phyloP scores from a whole-genome alignment of 1,284 basidiomycete species.

The Moniliella sp. region DNA sequence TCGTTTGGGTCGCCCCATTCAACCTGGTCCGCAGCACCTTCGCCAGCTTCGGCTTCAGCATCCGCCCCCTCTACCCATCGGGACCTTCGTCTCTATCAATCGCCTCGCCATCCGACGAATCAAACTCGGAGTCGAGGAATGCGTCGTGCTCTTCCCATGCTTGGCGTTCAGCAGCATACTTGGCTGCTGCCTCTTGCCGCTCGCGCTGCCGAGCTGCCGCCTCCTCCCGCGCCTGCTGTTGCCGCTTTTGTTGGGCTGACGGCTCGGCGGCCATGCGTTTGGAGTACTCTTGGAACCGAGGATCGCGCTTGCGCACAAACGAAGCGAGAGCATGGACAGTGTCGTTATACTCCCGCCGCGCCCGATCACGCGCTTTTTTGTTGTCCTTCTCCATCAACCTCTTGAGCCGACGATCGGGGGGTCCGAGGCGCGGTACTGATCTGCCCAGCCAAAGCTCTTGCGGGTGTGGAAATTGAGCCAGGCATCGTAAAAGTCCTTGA shows the following conservation, averaged over 20 bases:
- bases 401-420: conserved; percentile 69
- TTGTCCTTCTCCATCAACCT: conserved; percentile 89
- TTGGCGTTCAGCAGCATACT: not conserved
- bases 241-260: conserved; percentile 1
- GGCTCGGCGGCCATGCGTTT: conserved; percentile 13
- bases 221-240: not conserved
- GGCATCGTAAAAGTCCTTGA: conserved; percentile 51
- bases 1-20: conserved; percentile 3
- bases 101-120: not conserved
- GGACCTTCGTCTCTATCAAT: not conserved
- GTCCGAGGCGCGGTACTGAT: conserved; percentile 59
- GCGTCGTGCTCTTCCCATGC: conserved; percentile 7
- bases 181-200: conserved; percentile 1
- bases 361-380: conserved; percentile 64
- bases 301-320: conserved; percentile 80
- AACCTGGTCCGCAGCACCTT: no score
- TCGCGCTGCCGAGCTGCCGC: not conserved
- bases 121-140: not conserved
- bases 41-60: conserved; percentile 1
- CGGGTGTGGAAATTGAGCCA: conserved; percentile 71
- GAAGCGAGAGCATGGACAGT: conserved; percentile 50
- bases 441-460: conserved; percentile 76
- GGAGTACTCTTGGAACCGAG: conserved; percentile 50
- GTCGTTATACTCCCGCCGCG: conserved; percentile 77
- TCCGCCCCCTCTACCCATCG: not conserved